Evolutionary conservation across 805 yeast genomes (phyloP).

Genomic region (Hermanozyma aechmeae): DNA sequence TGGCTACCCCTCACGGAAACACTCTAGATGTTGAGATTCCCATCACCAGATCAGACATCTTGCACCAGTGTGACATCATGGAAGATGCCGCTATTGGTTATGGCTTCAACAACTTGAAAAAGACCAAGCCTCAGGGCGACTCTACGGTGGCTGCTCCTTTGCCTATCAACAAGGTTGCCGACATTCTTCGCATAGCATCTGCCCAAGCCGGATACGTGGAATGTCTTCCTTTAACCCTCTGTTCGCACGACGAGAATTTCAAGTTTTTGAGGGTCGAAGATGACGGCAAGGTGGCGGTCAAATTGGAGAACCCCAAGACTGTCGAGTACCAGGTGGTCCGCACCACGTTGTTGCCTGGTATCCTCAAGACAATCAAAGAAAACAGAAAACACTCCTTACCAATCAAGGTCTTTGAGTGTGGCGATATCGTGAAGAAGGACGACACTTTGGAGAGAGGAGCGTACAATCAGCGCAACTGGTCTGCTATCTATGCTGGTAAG

Average conservation of each 20-base stretch:
- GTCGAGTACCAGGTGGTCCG: constrained; percentile 95
- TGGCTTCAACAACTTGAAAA: constrained; percentile 83
- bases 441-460: constrained; percentile 78
- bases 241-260: constrained; percentile 97
- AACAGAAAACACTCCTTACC: constrained; percentile 95
- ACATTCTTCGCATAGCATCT: constrained; percentile 81
- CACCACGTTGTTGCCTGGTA: constrained; percentile 89
- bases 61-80: constrained; percentile 97
- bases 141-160: constrained; percentile 80
- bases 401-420: constrained; percentile 88
- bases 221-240: constrained; percentile 88
- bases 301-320: constrained; percentile 93
- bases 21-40: constrained; percentile 68
- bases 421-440: constrained; percentile 88
- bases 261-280: constrained; percentile 69
- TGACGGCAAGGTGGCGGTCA: constrained; percentile 72
- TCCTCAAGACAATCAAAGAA: constrained; percentile 89
- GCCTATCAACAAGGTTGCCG: constrained; percentile 85
- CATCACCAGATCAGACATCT: constrained; percentile 88
- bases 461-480: constrained; percentile 87
- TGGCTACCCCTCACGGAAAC: constrained; percentile 46
- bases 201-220: constrained; percentile 95
- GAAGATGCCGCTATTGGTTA: constrained; percentile 97
- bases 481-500: constrained; percentile 90
- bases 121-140: constrained; percentile 68